Base-by-base conservation (phyloP, 331 rosid genomes). In the Pyrus hybrid region DNA sequence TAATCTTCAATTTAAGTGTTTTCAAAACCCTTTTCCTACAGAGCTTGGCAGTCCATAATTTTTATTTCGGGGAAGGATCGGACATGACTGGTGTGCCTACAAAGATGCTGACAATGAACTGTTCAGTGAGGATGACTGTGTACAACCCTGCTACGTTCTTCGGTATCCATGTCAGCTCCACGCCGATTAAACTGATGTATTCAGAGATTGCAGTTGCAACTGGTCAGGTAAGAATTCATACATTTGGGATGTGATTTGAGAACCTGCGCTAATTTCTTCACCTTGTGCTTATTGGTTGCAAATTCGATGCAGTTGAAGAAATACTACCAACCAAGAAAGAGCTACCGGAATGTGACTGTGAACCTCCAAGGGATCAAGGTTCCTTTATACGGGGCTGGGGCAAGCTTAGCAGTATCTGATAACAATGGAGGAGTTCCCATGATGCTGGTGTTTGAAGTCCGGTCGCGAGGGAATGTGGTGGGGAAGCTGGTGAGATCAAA, bases 81-180 rank as follows among this genome's bases (percentile, higher is more conserved):
- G 98, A 93, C 84, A 14, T 23, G 21, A 93, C 95, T 8, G 98
- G 97, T 65, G 97, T 93, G 20, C 96, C 93, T 54, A 87, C 95
- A 49, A 93, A 88, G 92, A 79, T 93, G 88, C 75, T 90, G 83
- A 91, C 97, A 4, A 74, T 76, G 75, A 93, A 93, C 67, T 91
- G 95, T 69, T 88, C 98, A 2, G 78, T 85, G 77, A 88, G 79
- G 78, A 91, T 91, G 85, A 75, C 71, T 16, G 83, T 91, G 66
- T 83, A 86, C 80, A 94, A 94, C 81, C 92, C 95, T 13, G 96
- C 97, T 62, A 76, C 93, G 5, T 91, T 93, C 81, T 93, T 91
- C 11, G 96, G 98, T 57, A 88, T 91, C 73, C 88, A 84, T 74
- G 95, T 88, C 53, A 84, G 86, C 82, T 86, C 93, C 73, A 73